Evolutionary conservation across 192 early-diverging fungal species (phyloP).

Genomic region (Linnemannia elongata): DNA sequence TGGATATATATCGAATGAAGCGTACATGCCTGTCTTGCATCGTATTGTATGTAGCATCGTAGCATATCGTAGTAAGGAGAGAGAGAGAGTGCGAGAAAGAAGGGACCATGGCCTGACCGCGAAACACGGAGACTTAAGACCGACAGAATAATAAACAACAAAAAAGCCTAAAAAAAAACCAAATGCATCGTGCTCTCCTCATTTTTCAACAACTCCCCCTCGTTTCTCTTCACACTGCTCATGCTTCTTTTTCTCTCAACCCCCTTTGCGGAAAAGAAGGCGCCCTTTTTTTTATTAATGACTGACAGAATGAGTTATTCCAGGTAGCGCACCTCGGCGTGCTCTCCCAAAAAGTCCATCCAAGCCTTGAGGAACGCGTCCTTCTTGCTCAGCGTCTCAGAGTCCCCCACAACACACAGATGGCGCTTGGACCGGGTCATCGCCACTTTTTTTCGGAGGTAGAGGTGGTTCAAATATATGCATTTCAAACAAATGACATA

Average conservation of each 20-base stretch:
- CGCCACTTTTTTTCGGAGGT: constrained; percentile 67
- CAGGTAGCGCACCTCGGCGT: constrained; percentile 64
- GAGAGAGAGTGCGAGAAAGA: constrained; percentile 2
- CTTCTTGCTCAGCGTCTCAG: constrained; percentile 70
- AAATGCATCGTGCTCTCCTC: neutral
- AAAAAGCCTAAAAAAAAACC: neutral
- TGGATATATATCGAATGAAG: no score
- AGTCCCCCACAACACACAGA: constrained; percentile 86
- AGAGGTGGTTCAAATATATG: neutral
- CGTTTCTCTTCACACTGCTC: neutral
- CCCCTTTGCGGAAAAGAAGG: neutral
- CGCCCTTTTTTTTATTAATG: neutral
- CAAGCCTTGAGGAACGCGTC: constrained; percentile 64
- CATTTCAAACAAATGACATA: neutral
- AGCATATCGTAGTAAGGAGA: neutral
- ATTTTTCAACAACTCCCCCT: neutral
- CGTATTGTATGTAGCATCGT: no score
- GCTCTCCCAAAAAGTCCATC: constrained; percentile 62
- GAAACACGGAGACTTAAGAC: constrained; percentile 6
- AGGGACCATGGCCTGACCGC: constrained; percentile 21
- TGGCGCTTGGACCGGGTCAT: constrained; percentile 91
- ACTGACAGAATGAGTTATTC: constrained; percentile 29
- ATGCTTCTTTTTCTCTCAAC: neutral
- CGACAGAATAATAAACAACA: neutral
- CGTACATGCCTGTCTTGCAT: neutral